Evolutionary conservation across 2,329 filamentous ascomycete species (phyloP), one percentile per base, ranked within the genome.

Genomic region (Arthrobotrys sinensis): DNA sequence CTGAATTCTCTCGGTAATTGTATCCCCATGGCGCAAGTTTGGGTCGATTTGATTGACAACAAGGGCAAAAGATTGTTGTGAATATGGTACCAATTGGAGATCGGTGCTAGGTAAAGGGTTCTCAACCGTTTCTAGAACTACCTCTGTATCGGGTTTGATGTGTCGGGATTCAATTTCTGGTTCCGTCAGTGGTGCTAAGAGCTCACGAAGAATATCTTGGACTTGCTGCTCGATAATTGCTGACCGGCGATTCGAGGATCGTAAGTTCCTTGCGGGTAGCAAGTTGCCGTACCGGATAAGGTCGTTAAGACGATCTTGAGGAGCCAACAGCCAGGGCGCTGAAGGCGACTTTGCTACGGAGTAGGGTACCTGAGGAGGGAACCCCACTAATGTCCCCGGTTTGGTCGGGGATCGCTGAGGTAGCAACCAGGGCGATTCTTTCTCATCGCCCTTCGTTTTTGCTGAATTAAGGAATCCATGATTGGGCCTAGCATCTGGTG

Each of bases 261-360:
- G 55, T 28, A 28, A n/a, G 36, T 16, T n/a, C 24, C 55, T 32
- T 5, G 36, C 19, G 1, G 55, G 55, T 60, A 34, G 55, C 43
- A 60, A 34, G 4, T 43, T 70, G 11, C 62, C 72, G 43, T 64
- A 40, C 34, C 60, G 14, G 14, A 76, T 76, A 14, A 76, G 65
- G 12, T 76, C 36, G 32, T 40, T 53, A 6, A 76, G 46, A n/a
- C 65, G 72, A 11, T 60, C 36, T 5, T 16, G 57, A 21, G 60
- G 36, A 53, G 43, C 19, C 16, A 19, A 40, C n/a, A 60, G 28
- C 55, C 55, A 60, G 21, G 55, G 55, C 10, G 6, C 52, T 7
- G 34, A 60, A 24, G 50, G 34, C 11, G 50, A 55, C n/a, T 46
- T 57, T 12, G 65, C 50, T 10, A 12, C 14, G 1, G 21, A 46